Conservation (phyloP, 2,329 filamentous ascomycete species). For the Calonectria hawksworthii region DNA sequence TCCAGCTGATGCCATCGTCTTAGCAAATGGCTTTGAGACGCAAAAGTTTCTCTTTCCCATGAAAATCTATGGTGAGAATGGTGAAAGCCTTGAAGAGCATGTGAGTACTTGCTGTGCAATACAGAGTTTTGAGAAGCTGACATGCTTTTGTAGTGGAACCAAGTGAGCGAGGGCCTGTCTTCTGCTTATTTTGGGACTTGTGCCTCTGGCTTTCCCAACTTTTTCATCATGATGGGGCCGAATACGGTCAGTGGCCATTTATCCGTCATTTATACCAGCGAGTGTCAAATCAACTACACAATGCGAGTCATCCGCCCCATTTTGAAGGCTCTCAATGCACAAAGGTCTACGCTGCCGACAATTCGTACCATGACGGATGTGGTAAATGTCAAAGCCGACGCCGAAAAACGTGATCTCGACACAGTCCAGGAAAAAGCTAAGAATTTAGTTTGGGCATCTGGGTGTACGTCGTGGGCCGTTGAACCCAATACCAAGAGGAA, state of each 20-base stretch:
- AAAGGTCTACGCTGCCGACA: slow-evolving; percentile 9
- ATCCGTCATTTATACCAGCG: slow-evolving; percentile 63
- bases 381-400: slow-evolving; percentile 48
- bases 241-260: slow-evolving; percentile 61
- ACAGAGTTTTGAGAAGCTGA: background rate
- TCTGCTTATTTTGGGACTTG: slow-evolving; percentile 65
- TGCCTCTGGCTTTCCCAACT: slow-evolving; percentile 61
- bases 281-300: slow-evolving; percentile 65
- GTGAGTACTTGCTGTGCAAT: slow-evolving; percentile 47
- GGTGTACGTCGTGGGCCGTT: slow-evolving; percentile 67
- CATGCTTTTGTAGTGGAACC: slow-evolving; percentile 44
- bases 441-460: slow-evolving; percentile 62
- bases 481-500: slow-evolving; percentile 62
- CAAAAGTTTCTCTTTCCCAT: slow-evolving; percentile 61
- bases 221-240: slow-evolving; percentile 52
- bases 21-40: slow-evolving; percentile 65
- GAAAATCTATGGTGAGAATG: slow-evolving; percentile 59
- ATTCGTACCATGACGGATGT: slow-evolving; percentile 41
- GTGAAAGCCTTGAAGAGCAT: slow-evolving; percentile 54
- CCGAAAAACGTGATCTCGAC: slow-evolving; percentile 40
- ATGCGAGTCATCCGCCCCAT: slow-evolving; percentile 55
- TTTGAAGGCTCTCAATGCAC: slow-evolving; percentile 38
- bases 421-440: slow-evolving; percentile 58
- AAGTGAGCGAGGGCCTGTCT: slow-evolving; percentile 39
- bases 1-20: slow-evolving; percentile 54